Percentiles rank a stretch among this genome's conserved stretches.
These are phyloP conservation scores for Parafenestella ontariensis DNA, from an alignment of 2,329 filamentous ascomycete genomes.

Conservation along the genomic window DNA sequence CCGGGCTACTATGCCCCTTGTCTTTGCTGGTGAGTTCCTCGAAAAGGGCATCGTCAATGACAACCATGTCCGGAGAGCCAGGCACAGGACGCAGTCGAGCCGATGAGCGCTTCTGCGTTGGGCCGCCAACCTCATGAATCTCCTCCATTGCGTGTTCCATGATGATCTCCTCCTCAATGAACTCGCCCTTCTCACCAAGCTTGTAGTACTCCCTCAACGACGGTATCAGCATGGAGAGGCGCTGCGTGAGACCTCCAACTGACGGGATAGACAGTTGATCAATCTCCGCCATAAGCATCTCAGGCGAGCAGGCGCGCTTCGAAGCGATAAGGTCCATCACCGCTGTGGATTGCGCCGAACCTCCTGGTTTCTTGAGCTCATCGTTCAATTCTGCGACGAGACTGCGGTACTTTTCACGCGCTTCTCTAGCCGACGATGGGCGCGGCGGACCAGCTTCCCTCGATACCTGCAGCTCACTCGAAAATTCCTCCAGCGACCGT, in stretches of 20 bases:
- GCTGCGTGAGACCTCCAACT: constrained; percentile 53
- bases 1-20: constrained; percentile 11
- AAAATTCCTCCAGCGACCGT: constrained; percentile 47
- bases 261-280: constrained; percentile 56
- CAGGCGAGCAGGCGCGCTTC: constrained; percentile 48
- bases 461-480: constrained; percentile 36
- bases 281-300: constrained; percentile 51
- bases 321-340: constrained; percentile 18
- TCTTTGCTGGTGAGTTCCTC: constrained; percentile 39
- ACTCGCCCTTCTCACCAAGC: constrained; percentile 41
- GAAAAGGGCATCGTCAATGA: constrained; percentile 45
- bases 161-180: constrained; percentile 46
- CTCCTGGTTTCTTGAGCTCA: constrained; percentile 33
- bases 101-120: constrained; percentile 44
- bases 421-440: constrained; percentile 44
- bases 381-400: constrained; percentile 54
- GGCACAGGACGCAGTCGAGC: constrained; percentile 43
- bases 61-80: constrained; percentile 40
- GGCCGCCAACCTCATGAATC: constrained; percentile 36
- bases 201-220: constrained; percentile 51
- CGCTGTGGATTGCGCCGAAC: constrained; percentile 13
- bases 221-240: constrained; percentile 55
- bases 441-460: constrained; percentile 43
- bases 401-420: constrained; percentile 55
- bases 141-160: constrained; percentile 47